These are phyloP conservation scores for Lentinula raphanica DNA, from an alignment of 768 basidiomycete species.

Conservation along the genomic window DNA sequence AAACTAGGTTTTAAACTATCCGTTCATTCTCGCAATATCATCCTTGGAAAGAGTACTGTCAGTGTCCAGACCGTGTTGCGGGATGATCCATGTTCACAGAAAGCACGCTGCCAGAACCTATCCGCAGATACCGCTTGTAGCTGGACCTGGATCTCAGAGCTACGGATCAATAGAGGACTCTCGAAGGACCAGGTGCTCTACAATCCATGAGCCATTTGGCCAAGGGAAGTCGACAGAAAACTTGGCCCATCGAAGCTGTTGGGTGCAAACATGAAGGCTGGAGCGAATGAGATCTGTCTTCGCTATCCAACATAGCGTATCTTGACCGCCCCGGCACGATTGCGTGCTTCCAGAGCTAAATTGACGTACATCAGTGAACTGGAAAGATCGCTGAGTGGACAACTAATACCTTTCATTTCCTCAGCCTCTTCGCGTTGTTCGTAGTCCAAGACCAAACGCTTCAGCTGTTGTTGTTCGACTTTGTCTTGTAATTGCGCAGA, in stretches of 20 bases:
- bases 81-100: too few species aligned
- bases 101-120: not conserved
- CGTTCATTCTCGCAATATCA: not conserved
- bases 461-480: conserved; percentile 95
- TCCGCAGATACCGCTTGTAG: not conserved
- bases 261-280: not conserved
- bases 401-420: conserved; percentile 60
- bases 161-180: too few species aligned
- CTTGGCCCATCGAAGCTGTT: not conserved
- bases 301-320: conserved; percentile 69
- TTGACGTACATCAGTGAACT: not conserved
- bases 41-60: too few species aligned
- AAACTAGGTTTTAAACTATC: not conserved
- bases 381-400: not conserved
- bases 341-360: conserved; percentile 65
- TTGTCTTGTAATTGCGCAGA: conserved; percentile 90
- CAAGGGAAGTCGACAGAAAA: not conserved
- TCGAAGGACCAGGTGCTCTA: not conserved
- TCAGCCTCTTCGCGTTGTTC: conserved; percentile 87
- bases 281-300: not conserved
- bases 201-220: not conserved
- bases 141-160: too few species aligned
- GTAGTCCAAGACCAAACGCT: conserved; percentile 88
- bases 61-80: not conserved
- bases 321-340: conserved; percentile 64